A percentile compares a stretch with the other conserved stretches of the same genome.
Evolutionary conservation across 2,329 filamentous ascomycete genomes (phyloP).

Genomic region (Beauveria pseudobassiana): DNA sequence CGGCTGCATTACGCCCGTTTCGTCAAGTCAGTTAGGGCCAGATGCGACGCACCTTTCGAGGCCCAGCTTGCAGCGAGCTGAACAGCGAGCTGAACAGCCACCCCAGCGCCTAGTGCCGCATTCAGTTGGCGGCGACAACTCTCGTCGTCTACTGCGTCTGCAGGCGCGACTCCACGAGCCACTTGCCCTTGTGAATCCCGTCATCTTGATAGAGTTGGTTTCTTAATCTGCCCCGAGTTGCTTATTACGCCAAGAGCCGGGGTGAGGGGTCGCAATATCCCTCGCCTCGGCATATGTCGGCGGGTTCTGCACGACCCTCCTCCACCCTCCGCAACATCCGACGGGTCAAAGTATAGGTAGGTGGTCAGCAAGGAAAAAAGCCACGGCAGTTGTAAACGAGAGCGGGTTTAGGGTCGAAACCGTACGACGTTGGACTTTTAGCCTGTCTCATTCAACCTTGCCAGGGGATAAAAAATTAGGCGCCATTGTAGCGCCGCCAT

Average conservation of each 20-base stretch:
- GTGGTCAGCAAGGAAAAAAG: conserved; percentile 5
- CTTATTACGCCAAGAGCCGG: not conserved
- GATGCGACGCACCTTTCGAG: not conserved
- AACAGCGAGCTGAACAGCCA: conserved; percentile 5
- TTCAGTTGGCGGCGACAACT: not conserved
- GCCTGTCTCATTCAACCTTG: not conserved
- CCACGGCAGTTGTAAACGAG: conserved; percentile 6
- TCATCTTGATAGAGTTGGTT: not conserved
- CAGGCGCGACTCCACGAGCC: not conserved
- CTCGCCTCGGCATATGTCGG: not conserved
- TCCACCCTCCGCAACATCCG: not conserved
- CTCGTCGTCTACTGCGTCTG: not conserved
- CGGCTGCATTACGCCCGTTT: not conserved
- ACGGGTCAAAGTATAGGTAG: not conserved
- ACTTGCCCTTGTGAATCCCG: not conserved
- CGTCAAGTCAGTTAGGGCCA: not conserved
- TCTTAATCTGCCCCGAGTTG: not conserved
- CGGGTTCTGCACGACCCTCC: not conserved
- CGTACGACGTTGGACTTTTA: not conserved
- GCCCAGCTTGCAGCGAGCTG: conserved; percentile 1
- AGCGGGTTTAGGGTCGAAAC: not conserved
- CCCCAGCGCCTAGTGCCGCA: not conserved
- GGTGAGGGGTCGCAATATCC: not conserved
- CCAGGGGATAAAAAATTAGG: not conserved
- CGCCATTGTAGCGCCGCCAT: not conserved